Evolutionary conservation across 106 monocot genomes (phyloP), one percentile per base, ranked within the genome.

Genomic region (Hemerocallis citrina): DNA sequence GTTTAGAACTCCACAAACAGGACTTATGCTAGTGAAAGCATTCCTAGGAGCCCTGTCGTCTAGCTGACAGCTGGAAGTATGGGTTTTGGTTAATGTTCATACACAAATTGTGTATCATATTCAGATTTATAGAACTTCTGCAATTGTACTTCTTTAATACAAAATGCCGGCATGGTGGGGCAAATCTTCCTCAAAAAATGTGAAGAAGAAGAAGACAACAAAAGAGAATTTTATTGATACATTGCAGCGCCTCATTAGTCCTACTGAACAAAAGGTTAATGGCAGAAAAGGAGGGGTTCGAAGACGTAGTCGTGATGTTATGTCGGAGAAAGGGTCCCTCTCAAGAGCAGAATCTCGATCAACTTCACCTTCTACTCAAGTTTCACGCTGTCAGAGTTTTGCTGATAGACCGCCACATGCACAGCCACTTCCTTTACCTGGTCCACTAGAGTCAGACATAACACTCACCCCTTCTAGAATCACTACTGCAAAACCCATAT

Each of bases 131-230:
- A 38, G 11, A 38, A 38, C 5, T 11, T 6, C 37, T 6, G 11
- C 11, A 45, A 8, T 3, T 11, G 7, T 45, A 45, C 44, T 11
- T 45, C 16, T 3, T 27, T 9, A 7, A 54, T 54, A 1, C 59
- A 75, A 77, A 64, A 95, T 95, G 94, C 89, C 86, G 34, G 68
- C 86, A 60, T 86, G 89, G 89, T 95, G 94, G 94, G 86, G 89
- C 8, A 94, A 86, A 61, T 95, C 86, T 45, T 86, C 83, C 23
- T 89, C 94, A 12, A 94, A 95, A 74, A 89, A 95, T 68, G 62
- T 63, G 25, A 95, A 95, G 25, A 95, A 95, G 76, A 89, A 89
- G 67, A 89, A 80, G 59, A 75, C 83, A 48, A 70, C 65, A 29
- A 96, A 87, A 63, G 95, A 87, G 48, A 90, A 86, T 48, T 65